Evolutionary conservation across 495 filamentous ascomycete species (phyloP), one percentile per base, ranked within the genome.

Genomic region (Hypoxylon fragiforme): DNA sequence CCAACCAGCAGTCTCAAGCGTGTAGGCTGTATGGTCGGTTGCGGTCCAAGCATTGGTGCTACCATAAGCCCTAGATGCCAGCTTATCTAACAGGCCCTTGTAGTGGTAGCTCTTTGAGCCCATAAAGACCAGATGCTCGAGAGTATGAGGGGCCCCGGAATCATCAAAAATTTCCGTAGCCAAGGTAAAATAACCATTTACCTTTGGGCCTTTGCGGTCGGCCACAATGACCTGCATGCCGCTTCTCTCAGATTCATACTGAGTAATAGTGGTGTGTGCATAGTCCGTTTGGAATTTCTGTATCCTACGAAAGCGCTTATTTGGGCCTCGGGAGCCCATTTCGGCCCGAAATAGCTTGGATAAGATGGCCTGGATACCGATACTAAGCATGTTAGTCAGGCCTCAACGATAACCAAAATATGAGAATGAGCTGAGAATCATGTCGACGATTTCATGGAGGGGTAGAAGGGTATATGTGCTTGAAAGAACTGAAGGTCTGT

Each of bases 111-210:
- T 91, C 67, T 89, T 91, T 19, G 94, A 97, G 7, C 94, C 94
- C 94, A 97, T 97, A 69, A 99, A 99, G 60, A 90, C 83, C 8
- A 99, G 75, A 76, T 99, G 94, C 76, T 99, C 94, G 20, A 99
- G 76, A 0, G 94, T 99, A 67, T 97, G 94, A 2, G 94, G 94
- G 5, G 94, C 86, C 13, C 94, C 94, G 5, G 92, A 96, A 66
- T 97, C 91, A 70, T 97, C 94, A 55, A 94, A 87, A 60, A 99
- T 96, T 70, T 99, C 94, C 7, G 95, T 99, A 20, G 95, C 94
- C 37, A 99, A 80, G 35, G 92, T 83, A 71, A 99, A 97, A 69
- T 91, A 95, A 9, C 94, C 95, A 52, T 90, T 85, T 43, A 98
- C 82, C 68, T 96, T 99, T 7, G 94, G 94, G 3, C 94, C 91